Percentiles rank a stretch among this genome's conserved stretches.
These are phyloP conservation scores for Leccinum variicolor DNA, from an alignment of 768 basidiomycete species.

Conservation along the genomic window DNA sequence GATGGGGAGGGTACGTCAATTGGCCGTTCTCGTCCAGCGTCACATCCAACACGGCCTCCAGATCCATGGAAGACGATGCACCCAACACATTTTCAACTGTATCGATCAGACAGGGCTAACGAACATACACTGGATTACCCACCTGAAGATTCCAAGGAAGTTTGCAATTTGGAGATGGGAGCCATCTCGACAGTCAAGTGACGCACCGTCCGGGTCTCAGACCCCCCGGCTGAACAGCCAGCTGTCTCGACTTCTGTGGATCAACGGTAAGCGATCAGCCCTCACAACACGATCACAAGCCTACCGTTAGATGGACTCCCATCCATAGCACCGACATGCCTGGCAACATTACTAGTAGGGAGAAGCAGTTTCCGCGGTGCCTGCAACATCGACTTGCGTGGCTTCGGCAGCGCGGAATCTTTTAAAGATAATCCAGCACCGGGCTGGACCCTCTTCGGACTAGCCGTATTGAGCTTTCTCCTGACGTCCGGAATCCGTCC, in stretches of 20 bases:
- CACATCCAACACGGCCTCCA: constrained; percentile 12
- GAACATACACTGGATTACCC: neutral
- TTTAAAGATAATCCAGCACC: constrained; percentile 5
- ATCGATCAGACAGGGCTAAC: constrained; percentile 5
- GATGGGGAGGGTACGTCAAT: neutral
- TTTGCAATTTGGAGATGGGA: neutral
- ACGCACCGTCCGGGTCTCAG: constrained; percentile 12
- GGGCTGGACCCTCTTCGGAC: constrained; percentile 4
- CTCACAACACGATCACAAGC: neutral
- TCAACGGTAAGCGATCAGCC: neutral
- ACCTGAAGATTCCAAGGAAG: constrained; percentile 4
- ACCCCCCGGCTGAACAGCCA: constrained; percentile 11
- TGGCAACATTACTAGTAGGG: neutral
- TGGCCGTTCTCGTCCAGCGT: constrained; percentile 2
- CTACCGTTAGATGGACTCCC: constrained; percentile 3
- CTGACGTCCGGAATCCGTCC: neutral
- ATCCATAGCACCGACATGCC: neutral
- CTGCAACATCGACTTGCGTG: constrained; percentile 14
- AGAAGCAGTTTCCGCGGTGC: constrained; percentile 3
- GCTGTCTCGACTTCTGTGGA: constrained; percentile 8
- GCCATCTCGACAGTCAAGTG: neutral
- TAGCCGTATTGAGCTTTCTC: constrained; percentile 2
- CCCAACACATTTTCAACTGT: constrained; percentile 1
- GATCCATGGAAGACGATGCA: constrained; percentile 13
- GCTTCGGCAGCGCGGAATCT: neutral